Conservation (phyloP, 78 protist species). For the Dictyostelium intermedium region DNA sequence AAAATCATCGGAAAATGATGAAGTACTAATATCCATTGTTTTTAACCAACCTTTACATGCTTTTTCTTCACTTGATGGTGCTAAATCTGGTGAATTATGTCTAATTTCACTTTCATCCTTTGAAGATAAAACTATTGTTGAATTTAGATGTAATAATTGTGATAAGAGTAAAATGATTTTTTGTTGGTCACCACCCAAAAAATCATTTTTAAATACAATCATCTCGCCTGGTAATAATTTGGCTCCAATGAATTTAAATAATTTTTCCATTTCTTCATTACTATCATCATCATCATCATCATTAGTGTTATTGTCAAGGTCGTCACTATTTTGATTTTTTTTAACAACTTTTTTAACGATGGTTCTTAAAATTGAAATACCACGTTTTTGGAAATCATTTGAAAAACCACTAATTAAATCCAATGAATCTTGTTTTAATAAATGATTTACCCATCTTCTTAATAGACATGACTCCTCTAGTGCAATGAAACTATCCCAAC, state of each 20-base stretch:
- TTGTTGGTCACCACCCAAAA: background rate
- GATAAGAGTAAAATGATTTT: background rate
- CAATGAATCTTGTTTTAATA: slow-evolving; percentile 3
- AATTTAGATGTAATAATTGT: slow-evolving; percentile 20
- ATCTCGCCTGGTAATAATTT: background rate
- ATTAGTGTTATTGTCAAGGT: background rate
- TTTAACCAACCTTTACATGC: slow-evolving; percentile 68
- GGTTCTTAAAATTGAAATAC: background rate
- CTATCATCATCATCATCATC: background rate
- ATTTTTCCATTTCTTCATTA: background rate
- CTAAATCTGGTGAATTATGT: slow-evolving; percentile 23
- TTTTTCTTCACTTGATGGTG: slow-evolving; percentile 59
- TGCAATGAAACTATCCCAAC: slow-evolving; percentile 62
- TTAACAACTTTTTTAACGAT: background rate
- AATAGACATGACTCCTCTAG: slow-evolving; percentile 18
- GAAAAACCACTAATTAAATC: background rate
- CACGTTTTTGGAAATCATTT: background rate
- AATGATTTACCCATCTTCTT: slow-evolving; percentile 54
- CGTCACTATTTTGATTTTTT: no score
- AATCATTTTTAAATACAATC: background rate
- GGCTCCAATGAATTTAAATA: background rate
- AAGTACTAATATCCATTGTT: slow-evolving; percentile 39
- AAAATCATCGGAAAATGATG: slow-evolving; percentile 47
- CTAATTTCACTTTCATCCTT: background rate
- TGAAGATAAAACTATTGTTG: background rate